Percentiles rank a stretch among this genome's conserved stretches.
Conservation (phyloP, 441 rosid species). For the Breynia disticha region DNA sequence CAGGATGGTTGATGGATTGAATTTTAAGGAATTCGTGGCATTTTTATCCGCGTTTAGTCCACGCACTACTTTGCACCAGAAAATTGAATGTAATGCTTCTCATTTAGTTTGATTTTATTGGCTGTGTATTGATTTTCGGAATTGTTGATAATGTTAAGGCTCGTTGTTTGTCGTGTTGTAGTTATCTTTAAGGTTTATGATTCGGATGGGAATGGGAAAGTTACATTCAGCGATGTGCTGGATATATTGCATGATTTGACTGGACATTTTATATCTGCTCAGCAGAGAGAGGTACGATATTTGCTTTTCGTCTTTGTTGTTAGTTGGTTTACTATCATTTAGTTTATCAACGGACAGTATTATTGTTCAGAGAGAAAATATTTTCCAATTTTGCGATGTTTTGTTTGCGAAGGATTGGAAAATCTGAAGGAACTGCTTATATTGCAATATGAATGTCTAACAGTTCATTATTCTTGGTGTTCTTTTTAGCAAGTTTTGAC, state of each 20-base stretch:
- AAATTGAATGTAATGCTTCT: slow-evolving; percentile 46
- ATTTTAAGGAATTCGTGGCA: slow-evolving; percentile 93
- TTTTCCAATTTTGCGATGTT: not conserved
- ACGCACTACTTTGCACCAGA: slow-evolving; percentile 56
- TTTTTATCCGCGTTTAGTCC: slow-evolving; percentile 94
- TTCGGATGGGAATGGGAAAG: slow-evolving; percentile 84
- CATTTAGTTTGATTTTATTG: not conserved
- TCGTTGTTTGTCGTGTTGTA: slow-evolving; percentile 17
- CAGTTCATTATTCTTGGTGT: slow-evolving; percentile 5
- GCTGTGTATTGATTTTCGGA: not conserved
- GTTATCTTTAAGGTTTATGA: slow-evolving; percentile 89
- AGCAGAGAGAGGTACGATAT: slow-evolving; percentile 69
- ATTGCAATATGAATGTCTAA: not conserved
- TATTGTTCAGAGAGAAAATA: not conserved
- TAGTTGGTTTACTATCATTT: not conserved
- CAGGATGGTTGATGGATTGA: slow-evolving; percentile 90
- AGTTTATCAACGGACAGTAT: not conserved
- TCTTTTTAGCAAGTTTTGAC: slow-evolving; percentile 58
- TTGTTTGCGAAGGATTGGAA: not conserved
- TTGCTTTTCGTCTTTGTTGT: not conserved
- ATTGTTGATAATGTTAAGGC: too few species aligned
- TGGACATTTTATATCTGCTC: slow-evolving; percentile 75
- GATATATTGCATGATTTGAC: slow-evolving; percentile 78
- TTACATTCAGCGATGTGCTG: slow-evolving; percentile 63
- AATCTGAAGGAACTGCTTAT: not conserved